Evolutionary conservation across 2,329 filamentous ascomycete species (phyloP), one percentile per base, ranked within the genome.

Genomic region (Aspergillus transmontanensis): DNA sequence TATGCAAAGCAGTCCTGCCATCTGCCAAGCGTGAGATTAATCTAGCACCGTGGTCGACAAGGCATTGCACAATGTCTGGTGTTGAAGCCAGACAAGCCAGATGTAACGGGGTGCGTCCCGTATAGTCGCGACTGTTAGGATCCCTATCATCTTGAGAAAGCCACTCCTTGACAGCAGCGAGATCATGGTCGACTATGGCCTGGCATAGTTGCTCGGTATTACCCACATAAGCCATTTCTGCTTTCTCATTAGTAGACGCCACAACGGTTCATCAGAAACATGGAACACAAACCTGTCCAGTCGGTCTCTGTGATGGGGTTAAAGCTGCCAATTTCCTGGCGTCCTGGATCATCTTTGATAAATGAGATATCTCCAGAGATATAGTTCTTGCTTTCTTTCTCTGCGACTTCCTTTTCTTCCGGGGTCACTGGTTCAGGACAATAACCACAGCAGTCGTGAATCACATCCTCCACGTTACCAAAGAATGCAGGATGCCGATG

Each of bases 401-500:
- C 86, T 0, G 89, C 86, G 2, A 91, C 76, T 64, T 92, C 87
- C 36, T 88, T 83, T 68, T 96, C 93, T 68, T 94, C 89, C 0
- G 87, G 81, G 0, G 90, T 94, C 5, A 82, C 75, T 0, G 92
- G 87, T 53, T 84, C 77, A 0, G 93, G 93, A 67, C 93, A 96
- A 67, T 81, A 88, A 12, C 91, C 92, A 73, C 93, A 96, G 75
- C 93, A 96, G 73, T 96, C 93, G 34, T 87, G 81, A 59, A 94
- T 85, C 9, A 95, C 86, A 76, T 95, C 90, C 61, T 89, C 82
- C 6, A 90, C 87, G 34, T 87, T 85, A 0, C 93, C 92, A 70
- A 96, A 94, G 75, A 96, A 96, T 14, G 90, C 91, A 3, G 93
- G 92, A 71, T 96, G 93, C 2, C 93, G 87, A 77, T 96, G 93